Base-by-base conservation (phyloP, 1,139 yeast genomes). In the Debaryomyces robertsiae region DNA sequence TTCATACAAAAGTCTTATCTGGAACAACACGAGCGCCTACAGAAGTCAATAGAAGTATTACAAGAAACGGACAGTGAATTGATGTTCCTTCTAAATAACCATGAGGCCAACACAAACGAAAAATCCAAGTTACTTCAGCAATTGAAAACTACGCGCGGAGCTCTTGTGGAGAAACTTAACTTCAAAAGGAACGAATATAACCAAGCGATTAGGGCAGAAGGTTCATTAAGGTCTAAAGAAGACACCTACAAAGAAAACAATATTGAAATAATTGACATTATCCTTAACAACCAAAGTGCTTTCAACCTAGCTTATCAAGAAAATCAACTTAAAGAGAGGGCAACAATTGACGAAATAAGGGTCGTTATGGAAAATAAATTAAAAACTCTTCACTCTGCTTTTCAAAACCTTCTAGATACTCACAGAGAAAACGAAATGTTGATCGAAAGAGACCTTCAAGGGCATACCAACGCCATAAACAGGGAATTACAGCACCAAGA, bases 151-250 rank as follows among this genome's bases (percentile, higher is more conserved):
- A 33, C 40, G 4, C 41, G 38, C 9, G 46, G 48, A 23, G 29
- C 43, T n/a, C 40, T 42, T 0, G 38, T 57, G 27, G 46, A 52
- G 9, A 36, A 37, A 2, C 44, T 71, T 4, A 58, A 57, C 9
- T 22, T 35, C 0, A 37, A 57, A 2, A 66, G 81, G 36, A 52
- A 52, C 1, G 52, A 60, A 4, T 69, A 73, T 40, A 76, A 77
- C 47, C 59, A 59, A 1, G 56, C 70, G 15, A 72, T 77, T 6
- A 65, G 81, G 24, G 55, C 67, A 35, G 81, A 81, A 47, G 95
- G 94, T 2, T 76, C 80, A 36, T 62, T 83, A 37, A 69, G 67
- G 41, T 77, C 82, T 0, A 73, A 75, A 31, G 70, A 84, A 50
- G 36, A 41, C 3, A 57, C 50, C 27, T 61, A 60, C 40, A 48